Conservation (phyloP, 1,284 basidiomycete genomes). For the Sporisorium exsertum region DNA sequence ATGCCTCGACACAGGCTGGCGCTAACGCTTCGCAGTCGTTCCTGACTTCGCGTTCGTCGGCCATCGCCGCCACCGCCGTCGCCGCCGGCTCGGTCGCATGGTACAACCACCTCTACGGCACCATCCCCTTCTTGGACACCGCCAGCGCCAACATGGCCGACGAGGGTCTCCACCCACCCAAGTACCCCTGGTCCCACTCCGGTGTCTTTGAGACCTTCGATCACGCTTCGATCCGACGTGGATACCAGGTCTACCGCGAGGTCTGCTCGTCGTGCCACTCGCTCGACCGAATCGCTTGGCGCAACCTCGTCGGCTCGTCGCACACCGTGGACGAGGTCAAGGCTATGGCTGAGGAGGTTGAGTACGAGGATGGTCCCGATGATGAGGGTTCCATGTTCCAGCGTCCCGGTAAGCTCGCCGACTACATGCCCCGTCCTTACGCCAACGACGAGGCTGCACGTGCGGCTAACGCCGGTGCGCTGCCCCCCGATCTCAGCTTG, state of each 20-base stretch:
- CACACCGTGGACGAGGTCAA: slow-evolving; percentile 94
- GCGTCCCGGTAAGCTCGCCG: slow-evolving; percentile 94
- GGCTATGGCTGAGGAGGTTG: slow-evolving; percentile 87
- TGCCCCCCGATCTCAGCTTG: slow-evolving; percentile 95
- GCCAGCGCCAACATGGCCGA: slow-evolving; percentile 74
- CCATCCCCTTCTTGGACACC: slow-evolving; percentile 68
- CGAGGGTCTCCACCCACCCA: slow-evolving; percentile 90
- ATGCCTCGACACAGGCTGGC: slow-evolving; percentile 60
- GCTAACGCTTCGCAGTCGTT: slow-evolving; percentile 67
- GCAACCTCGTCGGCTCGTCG: slow-evolving; percentile 97
- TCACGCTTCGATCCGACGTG: slow-evolving; percentile 94
- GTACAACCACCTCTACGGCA: slow-evolving; percentile 95
- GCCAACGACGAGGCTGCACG: slow-evolving; percentile 98
- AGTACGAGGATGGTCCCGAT: slow-evolving; percentile 96
- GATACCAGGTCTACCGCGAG: slow-evolving; percentile 98
- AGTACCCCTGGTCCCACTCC: slow-evolving; percentile 90
- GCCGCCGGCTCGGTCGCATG: slow-evolving; percentile 90
- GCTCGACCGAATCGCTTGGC: slow-evolving; percentile 98
- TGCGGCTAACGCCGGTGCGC: slow-evolving; percentile 91
- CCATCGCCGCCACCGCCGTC: slow-evolving; percentile 81
- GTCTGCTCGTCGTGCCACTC: slow-evolving; percentile 99
- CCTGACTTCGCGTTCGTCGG: slow-evolving; percentile 80
- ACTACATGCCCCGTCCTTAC: slow-evolving; percentile 96
- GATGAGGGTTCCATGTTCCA: slow-evolving; percentile 98
- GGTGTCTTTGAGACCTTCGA: slow-evolving; percentile 92